A percentile compares a stretch with the other conserved stretches of the same genome.
Evolutionary conservation across 768 basidiomycete genomes (phyloP).

Genomic region (Tephrocybe sp.): DNA sequence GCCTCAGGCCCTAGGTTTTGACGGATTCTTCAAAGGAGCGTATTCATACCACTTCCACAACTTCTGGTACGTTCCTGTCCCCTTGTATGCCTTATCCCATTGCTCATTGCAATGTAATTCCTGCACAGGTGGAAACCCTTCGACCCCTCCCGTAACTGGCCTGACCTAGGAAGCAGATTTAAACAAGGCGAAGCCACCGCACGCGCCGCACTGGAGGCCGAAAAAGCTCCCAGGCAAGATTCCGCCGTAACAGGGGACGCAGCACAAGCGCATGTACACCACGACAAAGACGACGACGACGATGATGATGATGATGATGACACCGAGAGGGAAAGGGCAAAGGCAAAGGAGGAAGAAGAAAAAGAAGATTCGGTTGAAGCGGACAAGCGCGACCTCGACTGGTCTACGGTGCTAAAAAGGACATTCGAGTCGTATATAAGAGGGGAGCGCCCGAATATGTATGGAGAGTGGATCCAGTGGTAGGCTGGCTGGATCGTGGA

Average conservation of each 20-base stretch:
- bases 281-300: not conserved
- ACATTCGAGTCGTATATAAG: constrained; percentile 91
- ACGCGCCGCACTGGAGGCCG: constrained; percentile 38
- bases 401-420: constrained; percentile 88
- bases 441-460: constrained; percentile 89
- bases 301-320: not conserved
- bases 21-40: constrained; percentile 90
- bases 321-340: too few relatives aligned
- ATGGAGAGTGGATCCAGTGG: constrained; percentile 71
- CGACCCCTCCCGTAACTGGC: constrained; percentile 83
- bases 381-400: constrained; percentile 78
- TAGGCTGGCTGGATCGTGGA: constrained; percentile 7
- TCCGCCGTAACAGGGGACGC: constrained; percentile 4
- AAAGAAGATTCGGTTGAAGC: constrained; percentile 39
- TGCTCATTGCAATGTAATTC: too few relatives aligned
- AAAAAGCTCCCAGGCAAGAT: constrained; percentile 16
- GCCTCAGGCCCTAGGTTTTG: constrained; percentile 81
- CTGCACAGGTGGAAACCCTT: constrained; percentile 99
- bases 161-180: constrained; percentile 83
- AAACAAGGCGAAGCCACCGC: constrained; percentile 68
- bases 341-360: constrained; percentile 11
- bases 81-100: not conserved
- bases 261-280: not conserved
- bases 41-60: constrained; percentile 96
- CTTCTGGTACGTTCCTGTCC: constrained; percentile 59